A percentile compares a stretch with the other conserved stretches of the same genome.
These are phyloP conservation scores for Monilinia fructigena DNA, from an alignment of 2,329 filamentous ascomycete species.

Conservation along the genomic window DNA sequence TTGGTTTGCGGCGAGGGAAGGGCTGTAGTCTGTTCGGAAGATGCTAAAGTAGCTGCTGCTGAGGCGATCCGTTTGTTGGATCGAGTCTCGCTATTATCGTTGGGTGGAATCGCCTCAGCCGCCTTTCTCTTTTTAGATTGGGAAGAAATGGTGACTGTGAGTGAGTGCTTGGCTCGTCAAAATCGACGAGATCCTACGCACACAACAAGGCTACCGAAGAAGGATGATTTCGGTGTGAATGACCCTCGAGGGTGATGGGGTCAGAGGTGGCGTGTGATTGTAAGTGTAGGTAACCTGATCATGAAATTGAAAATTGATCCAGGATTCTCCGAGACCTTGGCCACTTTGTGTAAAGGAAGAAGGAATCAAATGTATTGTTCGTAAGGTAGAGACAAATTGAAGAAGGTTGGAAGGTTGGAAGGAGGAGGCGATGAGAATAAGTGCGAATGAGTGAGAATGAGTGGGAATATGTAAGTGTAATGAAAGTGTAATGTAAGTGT, in stretches of 20 bases:
- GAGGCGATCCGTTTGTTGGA: constrained; percentile 41
- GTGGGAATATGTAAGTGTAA: too few relatives aligned
- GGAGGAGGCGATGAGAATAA: too few relatives aligned
- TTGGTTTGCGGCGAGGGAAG: constrained; percentile 58
- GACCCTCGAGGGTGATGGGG: constrained; percentile 13
- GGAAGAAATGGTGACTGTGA: constrained; percentile 51
- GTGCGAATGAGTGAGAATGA: too few relatives aligned
- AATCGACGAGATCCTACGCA: constrained; percentile 33
- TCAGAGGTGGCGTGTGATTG: constrained; percentile 14
- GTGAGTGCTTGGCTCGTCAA: constrained; percentile 33
- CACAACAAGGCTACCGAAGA: constrained; percentile 36
- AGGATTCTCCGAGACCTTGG: background rate
- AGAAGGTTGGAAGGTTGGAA: too few relatives aligned
- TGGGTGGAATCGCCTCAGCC: constrained; percentile 44
- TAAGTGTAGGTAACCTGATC: background rate
- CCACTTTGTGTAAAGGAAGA: background rate
- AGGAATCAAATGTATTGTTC: background rate
- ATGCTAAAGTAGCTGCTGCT: constrained; percentile 37
- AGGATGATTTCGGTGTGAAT: constrained; percentile 6
- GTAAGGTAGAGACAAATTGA: too few relatives aligned
- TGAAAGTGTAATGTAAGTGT: too few relatives aligned
- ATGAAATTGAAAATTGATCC: background rate
- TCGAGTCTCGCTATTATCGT: constrained; percentile 40
- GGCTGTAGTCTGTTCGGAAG: constrained; percentile 26
- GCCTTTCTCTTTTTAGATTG: constrained; percentile 53